A percentile compares a stretch with the other conserved stretches of the same genome.
phyloP scores from a whole-genome alignment of 2,329 filamentous ascomycete genomes.

The Microcera coccophila region DNA sequence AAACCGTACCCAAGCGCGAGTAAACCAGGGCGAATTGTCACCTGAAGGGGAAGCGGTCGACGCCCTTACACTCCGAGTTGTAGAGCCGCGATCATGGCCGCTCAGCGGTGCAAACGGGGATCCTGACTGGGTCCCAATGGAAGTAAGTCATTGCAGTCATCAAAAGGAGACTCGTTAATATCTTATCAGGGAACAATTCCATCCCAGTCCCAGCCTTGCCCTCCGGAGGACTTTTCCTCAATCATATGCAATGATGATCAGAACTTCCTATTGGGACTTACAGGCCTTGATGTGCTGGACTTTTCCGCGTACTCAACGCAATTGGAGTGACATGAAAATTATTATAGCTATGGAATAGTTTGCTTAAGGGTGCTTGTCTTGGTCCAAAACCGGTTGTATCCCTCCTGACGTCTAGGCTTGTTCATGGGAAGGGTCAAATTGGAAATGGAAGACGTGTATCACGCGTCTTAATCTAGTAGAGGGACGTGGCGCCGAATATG shows the following conservation, averaged over 20 bases:
- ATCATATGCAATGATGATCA: constrained; percentile 19
- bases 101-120: background rate
- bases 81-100: background rate
- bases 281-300: constrained; percentile 22
- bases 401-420: too few species aligned
- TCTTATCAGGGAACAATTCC: background rate
- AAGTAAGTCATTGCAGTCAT: background rate
- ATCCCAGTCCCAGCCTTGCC: background rate
- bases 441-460: too few species aligned
- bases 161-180: background rate
- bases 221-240: constrained; percentile 5
- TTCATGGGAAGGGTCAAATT: too few species aligned
- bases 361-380: too few species aligned
- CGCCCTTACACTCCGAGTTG: background rate
- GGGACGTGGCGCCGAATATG: too few species aligned
- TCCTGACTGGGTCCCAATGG: background rate
- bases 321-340: too few species aligned
- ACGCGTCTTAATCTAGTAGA: too few species aligned
- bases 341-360: too few species aligned
- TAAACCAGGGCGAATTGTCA: background rate
- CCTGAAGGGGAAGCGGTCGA: background rate
- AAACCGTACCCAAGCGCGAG: constrained; percentile 2
- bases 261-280: constrained; percentile 23
- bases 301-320: too few species aligned
- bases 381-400: too few species aligned